Base-by-base conservation (phyloP, 768 basidiomycete genomes). In the Amanita jacksonii region DNA sequence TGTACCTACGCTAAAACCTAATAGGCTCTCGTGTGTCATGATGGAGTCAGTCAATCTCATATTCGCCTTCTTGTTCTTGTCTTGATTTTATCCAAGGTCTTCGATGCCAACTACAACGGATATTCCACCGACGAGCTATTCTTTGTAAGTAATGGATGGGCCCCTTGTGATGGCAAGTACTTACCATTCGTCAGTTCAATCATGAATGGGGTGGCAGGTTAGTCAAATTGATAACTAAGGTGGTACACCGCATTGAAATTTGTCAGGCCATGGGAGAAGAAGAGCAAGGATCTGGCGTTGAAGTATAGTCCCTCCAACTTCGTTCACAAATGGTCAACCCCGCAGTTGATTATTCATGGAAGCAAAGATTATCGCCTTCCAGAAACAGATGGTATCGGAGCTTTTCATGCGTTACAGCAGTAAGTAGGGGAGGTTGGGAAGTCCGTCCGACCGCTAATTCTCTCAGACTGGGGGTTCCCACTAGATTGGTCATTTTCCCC, bases 111-210 rank as follows among this genome's bases (percentile, higher is more conserved):
- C 6, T 85, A 85, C 61, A 83, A 82, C 37, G 89, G 83, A n/a
- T 91, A 80, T 57, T 76, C 83, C 10, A 97, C 92, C 8, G 93
- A 97, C 41, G 89, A 93, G 54, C 72, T 93, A 27, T 89, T 82
- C 73, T 93, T 92, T 65, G 86, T 88, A 55, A 53, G 83, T 67
- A 5, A n/a, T 19, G 34, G 19, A 30, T 45, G 15, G 6, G 5
- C 10, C 4, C 2, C 13, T 24, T 32, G 30, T n/a, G n/a, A n/a
- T 2, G 41, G 19, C 20, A n/a, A 32, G 13, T 22, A n/a, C 20
- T 42, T 15, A 34, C 7, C 20, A 27, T 31, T 3, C 8, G 12
- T 4, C 43, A 90, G 86, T 85, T 85, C 66, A 86, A 88, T 60
- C 81, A 88, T 50, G 88, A 87, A 50, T 90, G 84, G 81, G 83